A percentile compares a stretch with the other conserved stretches of the same genome.
Evolutionary conservation across 1,284 basidiomycete species (phyloP).

Genomic region (Porogramme epimiltina): DNA sequence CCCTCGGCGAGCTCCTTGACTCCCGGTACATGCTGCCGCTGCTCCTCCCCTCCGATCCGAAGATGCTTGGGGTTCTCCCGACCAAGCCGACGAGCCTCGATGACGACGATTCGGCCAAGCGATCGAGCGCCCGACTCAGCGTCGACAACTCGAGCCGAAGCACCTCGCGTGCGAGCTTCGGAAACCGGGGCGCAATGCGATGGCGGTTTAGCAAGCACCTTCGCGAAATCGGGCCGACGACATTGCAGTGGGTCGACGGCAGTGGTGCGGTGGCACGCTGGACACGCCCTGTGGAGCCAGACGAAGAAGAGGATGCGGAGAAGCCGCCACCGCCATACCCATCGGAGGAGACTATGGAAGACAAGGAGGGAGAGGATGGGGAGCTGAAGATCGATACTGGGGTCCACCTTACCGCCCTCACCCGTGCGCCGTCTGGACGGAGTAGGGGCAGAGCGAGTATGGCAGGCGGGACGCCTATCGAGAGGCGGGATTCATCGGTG

Average conservation of each 20-base stretch:
- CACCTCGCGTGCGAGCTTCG: constrained; percentile 37
- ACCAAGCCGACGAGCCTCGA: constrained; percentile 42
- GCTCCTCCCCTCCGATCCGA: constrained; percentile 78
- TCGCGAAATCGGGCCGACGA: constrained; percentile 58
- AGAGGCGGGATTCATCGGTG: constrained; percentile 13
- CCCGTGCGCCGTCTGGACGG: constrained; percentile 63
- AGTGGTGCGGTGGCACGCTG: constrained; percentile 48
- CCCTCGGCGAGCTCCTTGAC: constrained; percentile 86
- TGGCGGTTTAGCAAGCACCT: constrained; percentile 62
- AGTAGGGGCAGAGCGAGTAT: constrained; percentile 56
- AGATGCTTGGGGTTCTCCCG: constrained; percentile 74
- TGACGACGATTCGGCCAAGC: constrained; percentile 29
- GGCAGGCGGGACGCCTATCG: constrained; percentile 27
- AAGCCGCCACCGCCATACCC: constrained; percentile 28
- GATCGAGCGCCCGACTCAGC: constrained; percentile 29
- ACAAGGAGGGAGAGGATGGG: constrained; percentile 22
- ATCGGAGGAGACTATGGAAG: constrained; percentile 25
- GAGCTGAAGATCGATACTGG: constrained; percentile 34
- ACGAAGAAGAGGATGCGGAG: constrained; percentile 39
- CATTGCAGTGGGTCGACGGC: constrained; percentile 71
- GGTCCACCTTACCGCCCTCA: constrained; percentile 56
- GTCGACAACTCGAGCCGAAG: constrained; percentile 40
- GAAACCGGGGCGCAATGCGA: constrained; percentile 45
- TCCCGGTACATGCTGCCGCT: constrained; percentile 92
- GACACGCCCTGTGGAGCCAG: constrained; percentile 36